phyloP scores from a whole-genome alignment of 202 grass and related monocot genomes.

The Zizania palustris region DNA sequence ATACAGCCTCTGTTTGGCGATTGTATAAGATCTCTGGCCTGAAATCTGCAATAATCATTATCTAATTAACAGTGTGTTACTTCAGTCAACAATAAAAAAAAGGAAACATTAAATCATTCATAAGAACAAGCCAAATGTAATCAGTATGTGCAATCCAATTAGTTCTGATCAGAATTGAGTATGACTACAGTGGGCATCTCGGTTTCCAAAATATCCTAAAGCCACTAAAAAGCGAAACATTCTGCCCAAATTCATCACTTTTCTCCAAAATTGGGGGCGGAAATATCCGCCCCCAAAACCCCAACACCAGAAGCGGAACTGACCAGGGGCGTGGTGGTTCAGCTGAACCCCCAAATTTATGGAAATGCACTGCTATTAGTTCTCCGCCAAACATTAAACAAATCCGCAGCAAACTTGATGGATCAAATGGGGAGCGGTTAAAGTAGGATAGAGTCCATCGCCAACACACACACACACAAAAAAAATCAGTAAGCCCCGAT shows the following conservation, averaged over 20 bases:
- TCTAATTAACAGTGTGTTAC: neutral
- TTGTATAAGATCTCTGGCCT: neutral
- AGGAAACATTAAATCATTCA: neutral
- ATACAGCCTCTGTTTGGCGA: neutral
- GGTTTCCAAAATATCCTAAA: constrained; percentile 1
- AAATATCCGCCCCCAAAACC: too few species aligned
- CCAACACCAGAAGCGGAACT: neutral
- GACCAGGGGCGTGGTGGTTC: neutral
- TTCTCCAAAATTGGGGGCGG: too few species aligned
- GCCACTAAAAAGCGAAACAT: too few species aligned
- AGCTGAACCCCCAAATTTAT: neutral
- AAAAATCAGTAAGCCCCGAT: too few species aligned
- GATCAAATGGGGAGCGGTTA: neutral
- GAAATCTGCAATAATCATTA: constrained; percentile 34
- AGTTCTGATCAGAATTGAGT: neutral
- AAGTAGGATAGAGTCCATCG: too few species aligned
- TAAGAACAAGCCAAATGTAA: neutral
- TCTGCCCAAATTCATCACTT: too few species aligned
- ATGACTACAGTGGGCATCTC: neutral
- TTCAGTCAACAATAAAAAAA: neutral
- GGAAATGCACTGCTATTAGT: neutral
- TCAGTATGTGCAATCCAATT: neutral
- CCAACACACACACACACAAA: too few species aligned
- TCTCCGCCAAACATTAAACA: neutral
- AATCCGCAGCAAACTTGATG: neutral